Evolutionary conservation across 805 yeast genomes (phyloP), one percentile per base, ranked within the genome.

Genomic region (Kuraishia piskuri): DNA sequence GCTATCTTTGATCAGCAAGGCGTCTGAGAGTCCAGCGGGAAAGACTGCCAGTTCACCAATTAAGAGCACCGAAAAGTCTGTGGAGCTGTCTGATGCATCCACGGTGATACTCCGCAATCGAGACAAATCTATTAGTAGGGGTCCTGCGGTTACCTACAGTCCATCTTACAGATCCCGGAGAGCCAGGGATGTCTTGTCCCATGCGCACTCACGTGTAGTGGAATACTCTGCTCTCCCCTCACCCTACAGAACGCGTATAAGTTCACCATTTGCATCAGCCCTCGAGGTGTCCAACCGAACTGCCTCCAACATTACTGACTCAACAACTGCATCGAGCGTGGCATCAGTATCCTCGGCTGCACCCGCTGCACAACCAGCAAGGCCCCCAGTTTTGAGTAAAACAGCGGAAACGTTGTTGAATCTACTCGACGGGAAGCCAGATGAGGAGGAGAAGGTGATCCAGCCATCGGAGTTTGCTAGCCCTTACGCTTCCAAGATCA

Each of bases 1-100:
- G 0, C 64, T 84, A 56, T 79, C 90, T 5, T 67, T 88, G 19
- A 71, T 79, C 55, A 69, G 71, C 20, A 77, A 74, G 56, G 69
- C 74, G 5, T 65, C 69, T 53, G 61, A 68, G 1, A 60, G 63
- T 50, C 64, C 66, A 5, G 61, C 58, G 50, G 47, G 14, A n/a
- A 31, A 31, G 14, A 26, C 25, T 46, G 46, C 24, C 49, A 31
- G 19, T 49, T 40, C 36, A 54, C 14, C 50, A 52, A 10, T 58
- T 3, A 31, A 31, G 17, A 10, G 4, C 40, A 31, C 17, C 40
- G 14, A 31, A 31, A 31, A 31, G 40, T 3, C 40, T 31, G 40
- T 10, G 14, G 40, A 31, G 3, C 40, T n/a, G 14, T 14, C 40
- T 31, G 40, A 31, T 12, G 17, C 14, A 12, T 31, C 40, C 14